These are phyloP conservation scores for Erigeron philadelphicus DNA, from an alignment of 140 eudicot species.

Conservation along the genomic window DNA sequence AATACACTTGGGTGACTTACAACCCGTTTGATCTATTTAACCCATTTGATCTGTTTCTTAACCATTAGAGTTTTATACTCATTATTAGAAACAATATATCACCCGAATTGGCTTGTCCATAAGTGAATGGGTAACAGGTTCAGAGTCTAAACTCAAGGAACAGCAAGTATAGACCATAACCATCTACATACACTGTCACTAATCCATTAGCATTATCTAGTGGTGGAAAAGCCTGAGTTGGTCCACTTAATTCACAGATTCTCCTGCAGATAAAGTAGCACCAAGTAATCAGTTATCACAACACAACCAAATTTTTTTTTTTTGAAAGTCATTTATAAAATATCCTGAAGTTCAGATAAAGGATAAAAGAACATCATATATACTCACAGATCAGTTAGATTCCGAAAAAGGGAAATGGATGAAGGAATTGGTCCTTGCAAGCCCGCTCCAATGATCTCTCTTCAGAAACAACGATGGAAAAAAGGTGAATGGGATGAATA, in stretches of 20 bases:
- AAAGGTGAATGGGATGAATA: conserved; percentile 8
- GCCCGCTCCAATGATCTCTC: conserved; percentile 70
- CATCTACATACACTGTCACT: conserved; percentile 45
- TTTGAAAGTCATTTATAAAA: background rate
- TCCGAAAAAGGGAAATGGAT: conserved; percentile 40
- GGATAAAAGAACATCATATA: background rate
- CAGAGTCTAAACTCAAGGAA: background rate
- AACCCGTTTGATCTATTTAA: background rate
- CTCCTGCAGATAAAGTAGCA: conserved; percentile 45
- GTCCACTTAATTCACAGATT: conserved; percentile 59
- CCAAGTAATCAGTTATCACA: background rate
- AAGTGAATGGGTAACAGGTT: background rate
- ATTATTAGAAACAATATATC: background rate
- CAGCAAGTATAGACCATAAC: conserved; percentile 16
- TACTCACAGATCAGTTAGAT: conserved; percentile 55
- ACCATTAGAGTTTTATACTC: background rate
- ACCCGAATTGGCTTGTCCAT: conserved; percentile 5
- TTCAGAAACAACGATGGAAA: conserved; percentile 24
- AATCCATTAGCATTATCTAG: conserved; percentile 43
- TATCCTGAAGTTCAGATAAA: background rate
- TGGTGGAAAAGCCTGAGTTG: conserved; percentile 50
- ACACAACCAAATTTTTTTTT: no score
- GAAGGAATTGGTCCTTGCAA: conserved; percentile 73
- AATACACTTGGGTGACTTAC: background rate
- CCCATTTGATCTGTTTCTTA: background rate